Evolutionary conservation across 192 early-diverging fungal species (phyloP).

Genomic region (Diversispora epigaea): DNA sequence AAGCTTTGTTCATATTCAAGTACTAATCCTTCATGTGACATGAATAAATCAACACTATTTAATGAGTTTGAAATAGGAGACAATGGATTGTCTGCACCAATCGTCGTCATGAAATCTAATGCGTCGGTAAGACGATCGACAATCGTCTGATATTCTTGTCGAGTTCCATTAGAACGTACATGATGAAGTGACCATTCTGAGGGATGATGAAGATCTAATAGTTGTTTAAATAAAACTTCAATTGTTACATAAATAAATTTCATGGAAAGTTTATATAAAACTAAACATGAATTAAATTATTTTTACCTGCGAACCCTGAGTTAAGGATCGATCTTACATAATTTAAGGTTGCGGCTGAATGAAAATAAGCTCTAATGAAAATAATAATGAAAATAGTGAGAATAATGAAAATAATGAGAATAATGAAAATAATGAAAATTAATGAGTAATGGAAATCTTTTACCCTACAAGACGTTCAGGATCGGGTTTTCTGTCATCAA

Average conservation of each 20-base stretch:
- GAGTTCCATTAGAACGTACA: conserved; percentile 74
- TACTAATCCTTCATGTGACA: conserved; percentile 94
- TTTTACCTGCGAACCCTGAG: conserved; percentile 71
- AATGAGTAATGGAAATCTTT: background rate
- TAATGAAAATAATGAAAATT: background rate
- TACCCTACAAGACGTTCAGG: conserved; percentile 86
- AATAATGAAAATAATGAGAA: background rate
- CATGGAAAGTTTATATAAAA: background rate
- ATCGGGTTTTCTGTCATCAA: conserved; percentile 81
- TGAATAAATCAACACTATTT: conserved; percentile 86
- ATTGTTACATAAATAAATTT: background rate
- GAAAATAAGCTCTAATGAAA: conserved; percentile 80
- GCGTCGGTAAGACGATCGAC: conserved; percentile 85
- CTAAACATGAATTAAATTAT: too few relatives aligned
- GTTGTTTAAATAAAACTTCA: background rate
- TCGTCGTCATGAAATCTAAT: conserved; percentile 91
- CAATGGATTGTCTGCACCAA: conserved; percentile 72
- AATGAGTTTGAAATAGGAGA: conserved; percentile 45
- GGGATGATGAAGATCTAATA: conserved; percentile 83
- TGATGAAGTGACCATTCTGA: conserved; percentile 88
- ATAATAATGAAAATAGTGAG: background rate
- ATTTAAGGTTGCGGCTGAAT: conserved; percentile 95
- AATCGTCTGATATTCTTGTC: conserved; percentile 86
- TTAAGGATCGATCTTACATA: conserved; percentile 85
- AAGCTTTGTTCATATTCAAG: conserved; percentile 90